Evolutionary conservation across 2,329 filamentous ascomycete species (phyloP).

Genomic region (Chaetomiaceae sp.): DNA sequence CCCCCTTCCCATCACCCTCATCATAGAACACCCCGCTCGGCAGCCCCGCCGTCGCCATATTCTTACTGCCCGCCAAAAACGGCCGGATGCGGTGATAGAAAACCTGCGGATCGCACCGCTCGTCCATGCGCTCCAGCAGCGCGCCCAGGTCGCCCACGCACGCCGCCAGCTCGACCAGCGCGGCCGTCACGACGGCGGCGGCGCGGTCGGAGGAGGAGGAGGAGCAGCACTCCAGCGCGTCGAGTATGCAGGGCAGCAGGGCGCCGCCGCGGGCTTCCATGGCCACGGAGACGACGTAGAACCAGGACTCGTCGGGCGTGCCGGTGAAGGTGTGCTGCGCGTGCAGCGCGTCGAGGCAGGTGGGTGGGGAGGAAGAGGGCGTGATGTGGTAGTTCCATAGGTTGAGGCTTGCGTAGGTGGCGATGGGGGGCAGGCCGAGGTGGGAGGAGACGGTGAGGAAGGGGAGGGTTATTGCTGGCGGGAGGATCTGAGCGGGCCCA

Average conservation of each 20-base stretch:
- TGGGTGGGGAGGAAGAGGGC: constrained; percentile 33
- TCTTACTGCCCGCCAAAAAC: constrained; percentile 84
- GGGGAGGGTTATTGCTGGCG: constrained; percentile 70
- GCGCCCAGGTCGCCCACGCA: constrained; percentile 62
- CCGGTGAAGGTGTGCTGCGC: constrained; percentile 81
- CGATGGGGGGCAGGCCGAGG: constrained; percentile 77
- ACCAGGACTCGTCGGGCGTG: constrained; percentile 88
- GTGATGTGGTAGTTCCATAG: constrained; percentile 77
- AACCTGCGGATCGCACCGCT: constrained; percentile 75
- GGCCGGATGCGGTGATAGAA: constrained; percentile 89
- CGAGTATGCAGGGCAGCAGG: constrained; percentile 70
- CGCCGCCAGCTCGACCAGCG: constrained; percentile 58
- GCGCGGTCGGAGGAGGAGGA: constrained; percentile 23
- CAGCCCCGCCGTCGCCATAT: constrained; percentile 79
- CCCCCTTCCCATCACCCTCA: constrained; percentile 56
- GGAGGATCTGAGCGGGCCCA: constrained; percentile 56
- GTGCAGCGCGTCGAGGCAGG: constrained; percentile 61
- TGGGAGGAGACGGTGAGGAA: constrained; percentile 65
- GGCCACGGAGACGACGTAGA: constrained; percentile 80
- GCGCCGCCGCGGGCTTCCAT: constrained; percentile 77
- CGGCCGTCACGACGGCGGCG: constrained; percentile 50
- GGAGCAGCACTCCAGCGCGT: constrained; percentile 52
- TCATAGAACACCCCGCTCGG: constrained; percentile 83
- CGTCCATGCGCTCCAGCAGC: constrained; percentile 78
- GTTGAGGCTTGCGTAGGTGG: constrained; percentile 82